Base-by-base conservation (phyloP, 2,329 filamentous ascomycete species). In the Rhexocercosporidium sp. region DNA sequence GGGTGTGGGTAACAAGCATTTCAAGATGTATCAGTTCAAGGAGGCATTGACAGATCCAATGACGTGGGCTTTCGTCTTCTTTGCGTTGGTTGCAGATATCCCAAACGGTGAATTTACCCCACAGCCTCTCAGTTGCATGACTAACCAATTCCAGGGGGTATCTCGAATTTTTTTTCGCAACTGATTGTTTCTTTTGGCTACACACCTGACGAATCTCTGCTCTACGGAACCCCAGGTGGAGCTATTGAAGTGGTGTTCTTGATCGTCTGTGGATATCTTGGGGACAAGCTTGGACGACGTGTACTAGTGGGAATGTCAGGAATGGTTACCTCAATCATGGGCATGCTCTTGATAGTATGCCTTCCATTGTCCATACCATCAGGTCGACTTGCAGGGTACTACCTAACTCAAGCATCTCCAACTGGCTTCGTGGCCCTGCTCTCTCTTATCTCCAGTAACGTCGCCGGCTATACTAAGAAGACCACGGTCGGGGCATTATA, bases 151-250 rank as follows among this genome's bases (percentile, higher is more conserved):
- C 12, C 37, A 75, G 73, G 86, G 6, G 86, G 86, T 16, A 85
- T 88, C 59, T 82, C 81, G 0, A 88, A 86, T 65, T 89, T 88
- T 69, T 85, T 84, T 60, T 87, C 85, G 0, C 79, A 88, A 59
- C 86, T 89, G 59, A 88, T 88, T 70, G 75, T 86, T 65, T 85
- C 85, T 11, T 77, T 78, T 54, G 76, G 76, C 8, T 78, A 76
- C 66, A 76, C 72, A 14, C 62, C 75, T 1, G 73, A 77, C 22
- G 59, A 77, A 54, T 76, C 75, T 8, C 67, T 77, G 14, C 69
- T 77, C 4, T 73, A 75, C 11, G 74, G 73, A 18, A 76, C 74
- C 2, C 75, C 75, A 1, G 73, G 71, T 4, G 76, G 76, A 18
- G 74, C 69, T 7, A 69, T 75, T 8, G 73, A 75, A 69, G 70